A percentile compares a stretch with the other conserved stretches of the same genome.
phyloP scores from a whole-genome alignment of 441 rosid species.

The Monsonia emarginata region DNA sequence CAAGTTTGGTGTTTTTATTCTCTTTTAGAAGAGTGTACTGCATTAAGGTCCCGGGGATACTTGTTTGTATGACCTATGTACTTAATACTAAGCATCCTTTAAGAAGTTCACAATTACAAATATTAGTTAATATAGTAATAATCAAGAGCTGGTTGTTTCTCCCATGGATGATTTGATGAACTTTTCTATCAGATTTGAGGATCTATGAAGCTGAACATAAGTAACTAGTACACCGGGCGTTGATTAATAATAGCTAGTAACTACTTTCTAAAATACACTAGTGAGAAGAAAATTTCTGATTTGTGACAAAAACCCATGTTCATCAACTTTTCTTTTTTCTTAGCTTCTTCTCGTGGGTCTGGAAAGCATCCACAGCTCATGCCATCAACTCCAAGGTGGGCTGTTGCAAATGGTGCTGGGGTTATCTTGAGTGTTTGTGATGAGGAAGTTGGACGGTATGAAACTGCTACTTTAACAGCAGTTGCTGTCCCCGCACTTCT shows the following conservation, averaged over 20 bases:
- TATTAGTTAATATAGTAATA: not conserved
- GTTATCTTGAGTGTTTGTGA: slow-evolving; percentile 96
- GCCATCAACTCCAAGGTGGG: slow-evolving; percentile 99
- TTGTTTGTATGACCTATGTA: not conserved
- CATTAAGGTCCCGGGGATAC: not conserved
- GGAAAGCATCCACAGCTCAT: slow-evolving; percentile 98
- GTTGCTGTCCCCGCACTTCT: slow-evolving; percentile 97
- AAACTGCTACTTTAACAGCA: slow-evolving; percentile 90
- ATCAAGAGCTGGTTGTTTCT: not conserved
- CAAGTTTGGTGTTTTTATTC: not conserved
- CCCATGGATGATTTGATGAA: not conserved
- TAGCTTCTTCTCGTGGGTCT: slow-evolving; percentile 85
- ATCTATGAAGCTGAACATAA: not conserved
- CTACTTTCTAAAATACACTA: slow-evolving; percentile 1
- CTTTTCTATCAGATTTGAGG: not conserved
- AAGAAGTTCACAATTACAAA: not conserved
- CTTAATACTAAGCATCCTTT: not conserved
- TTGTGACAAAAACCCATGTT: slow-evolving; percentile 4
- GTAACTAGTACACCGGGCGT: not conserved
- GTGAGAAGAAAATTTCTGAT: slow-evolving; percentile 10
- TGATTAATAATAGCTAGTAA: not conserved
- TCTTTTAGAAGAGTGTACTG: not conserved
- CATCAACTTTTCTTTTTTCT: slow-evolving; percentile 14
- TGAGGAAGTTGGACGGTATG: slow-evolving; percentile 94
- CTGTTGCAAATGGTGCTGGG: slow-evolving; percentile 99